These are phyloP conservation scores for Trichophyton rubrum DNA, from an alignment of 2,329 filamentous ascomycete genomes.

Conservation along the genomic window DNA sequence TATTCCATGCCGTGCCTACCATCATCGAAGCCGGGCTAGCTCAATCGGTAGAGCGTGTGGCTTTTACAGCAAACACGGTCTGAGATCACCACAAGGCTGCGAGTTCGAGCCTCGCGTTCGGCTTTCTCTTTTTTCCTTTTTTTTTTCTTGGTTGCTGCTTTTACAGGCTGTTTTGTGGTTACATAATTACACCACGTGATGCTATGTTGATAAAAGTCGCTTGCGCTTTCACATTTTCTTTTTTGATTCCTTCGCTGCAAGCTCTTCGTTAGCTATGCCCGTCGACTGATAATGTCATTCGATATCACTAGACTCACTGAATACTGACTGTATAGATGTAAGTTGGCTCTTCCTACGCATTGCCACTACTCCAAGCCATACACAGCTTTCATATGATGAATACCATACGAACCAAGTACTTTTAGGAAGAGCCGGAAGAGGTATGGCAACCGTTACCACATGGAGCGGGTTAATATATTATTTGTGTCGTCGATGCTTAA, in stretches of 20 bases:
- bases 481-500: constrained; percentile 36
- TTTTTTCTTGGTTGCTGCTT: neutral
- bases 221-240: neutral
- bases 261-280: no score
- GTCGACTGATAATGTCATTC: no score
- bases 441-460: constrained; percentile 24
- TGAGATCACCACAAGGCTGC: constrained; percentile 24
- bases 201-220: neutral
- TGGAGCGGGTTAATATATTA: constrained; percentile 8
- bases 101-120: constrained; percentile 33
- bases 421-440: constrained; percentile 39
- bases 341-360: neutral
- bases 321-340: neutral
- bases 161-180: no score
- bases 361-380: neutral
- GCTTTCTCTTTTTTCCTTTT: constrained; percentile 15
- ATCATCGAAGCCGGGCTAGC: constrained; percentile 31
- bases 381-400: constrained; percentile 28
- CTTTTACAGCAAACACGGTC: constrained; percentile 4
- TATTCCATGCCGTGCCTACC: neutral
- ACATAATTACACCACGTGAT: neutral
- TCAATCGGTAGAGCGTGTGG: constrained; percentile 61
- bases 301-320: no score
- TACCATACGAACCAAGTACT: constrained; percentile 28
- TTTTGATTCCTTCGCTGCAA: neutral